Conservation (phyloP, 805 yeast species). For the Cyberlindnera americana region DNA sequence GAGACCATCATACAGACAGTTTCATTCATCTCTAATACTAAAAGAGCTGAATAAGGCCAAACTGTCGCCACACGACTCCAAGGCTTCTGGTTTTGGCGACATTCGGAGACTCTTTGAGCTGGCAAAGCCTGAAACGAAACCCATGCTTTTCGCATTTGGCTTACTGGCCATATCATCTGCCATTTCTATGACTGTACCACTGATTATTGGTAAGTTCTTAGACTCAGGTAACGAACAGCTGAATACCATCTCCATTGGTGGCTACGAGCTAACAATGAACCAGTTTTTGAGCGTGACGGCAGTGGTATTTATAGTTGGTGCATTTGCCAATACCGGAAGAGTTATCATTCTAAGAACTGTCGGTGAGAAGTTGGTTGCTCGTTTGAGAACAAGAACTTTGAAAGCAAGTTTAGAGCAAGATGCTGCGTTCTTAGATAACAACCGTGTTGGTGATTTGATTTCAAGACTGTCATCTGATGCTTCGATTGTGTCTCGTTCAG, state of each 20-base stretch:
- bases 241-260: conserved; percentile 32
- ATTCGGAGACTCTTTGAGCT: conserved; percentile 46
- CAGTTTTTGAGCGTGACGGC: conserved; percentile 63
- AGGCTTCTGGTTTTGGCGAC: conserved; percentile 33
- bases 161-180: conserved; percentile 70
- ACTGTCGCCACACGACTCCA: conserved; percentile 32
- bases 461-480: conserved; percentile 87
- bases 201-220: conserved; percentile 79
- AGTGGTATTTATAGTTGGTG: conserved; percentile 66
- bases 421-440: conserved; percentile 83
- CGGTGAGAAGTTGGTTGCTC: conserved; percentile 85
- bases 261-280: conserved; percentile 56
- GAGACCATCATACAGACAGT: neutral
- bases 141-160: conserved; percentile 57
- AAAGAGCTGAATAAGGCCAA: conserved; percentile 8
- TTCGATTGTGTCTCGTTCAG: conserved; percentile 77
- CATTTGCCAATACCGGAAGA: conserved; percentile 77
- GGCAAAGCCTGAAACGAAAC: conserved; percentile 53
- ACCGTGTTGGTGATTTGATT: conserved; percentile 88
- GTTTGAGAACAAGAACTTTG: conserved; percentile 73
- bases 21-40: neutral
- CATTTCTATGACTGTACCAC: conserved; percentile 77
- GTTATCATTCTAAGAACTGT: conserved; percentile 69
- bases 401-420: conserved; percentile 79
- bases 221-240: conserved; percentile 42